These are phyloP conservation scores for Tillandsia fasciculata DNA, from an alignment of 176 grass and related monocot genomes.

Conservation along the genomic window DNA sequence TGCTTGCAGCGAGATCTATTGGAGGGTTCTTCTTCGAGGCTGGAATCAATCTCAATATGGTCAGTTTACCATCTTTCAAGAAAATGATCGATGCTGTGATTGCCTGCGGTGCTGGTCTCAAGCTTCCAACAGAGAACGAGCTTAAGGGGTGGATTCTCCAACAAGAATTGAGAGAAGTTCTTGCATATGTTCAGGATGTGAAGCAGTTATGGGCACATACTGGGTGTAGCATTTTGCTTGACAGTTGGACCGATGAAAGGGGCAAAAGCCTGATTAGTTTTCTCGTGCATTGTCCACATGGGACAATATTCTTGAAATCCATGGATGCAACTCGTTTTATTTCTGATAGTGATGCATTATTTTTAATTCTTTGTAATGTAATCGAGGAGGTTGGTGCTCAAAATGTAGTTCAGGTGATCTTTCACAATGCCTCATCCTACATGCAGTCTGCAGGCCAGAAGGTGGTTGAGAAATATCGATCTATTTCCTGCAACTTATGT, in stretches of 20 bases:
- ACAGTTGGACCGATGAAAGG: constrained; percentile 50
- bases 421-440: constrained; percentile 39
- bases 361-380: constrained; percentile 28
- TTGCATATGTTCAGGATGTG: constrained; percentile 28
- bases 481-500: constrained; percentile 48
- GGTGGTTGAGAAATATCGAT: constrained; percentile 34
- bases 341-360: constrained; percentile 47
- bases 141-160: constrained; percentile 51
- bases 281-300: constrained; percentile 49
- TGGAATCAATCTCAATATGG: constrained; percentile 43
- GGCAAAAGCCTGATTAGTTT: constrained; percentile 45
- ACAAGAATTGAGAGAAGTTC: constrained; percentile 44
- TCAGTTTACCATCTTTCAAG: constrained; percentile 46
- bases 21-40: constrained; percentile 65
- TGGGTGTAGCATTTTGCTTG: constrained; percentile 63
- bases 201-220: constrained; percentile 45
- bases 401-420: constrained; percentile 68
- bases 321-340: constrained; percentile 42
- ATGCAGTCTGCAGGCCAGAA: constrained; percentile 60
- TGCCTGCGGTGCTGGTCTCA: constrained; percentile 11
- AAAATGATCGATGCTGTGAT: constrained; percentile 45
- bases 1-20: constrained; percentile 33
- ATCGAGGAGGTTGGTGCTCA: constrained; percentile 51
- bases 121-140: constrained; percentile 32
- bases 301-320: constrained; percentile 65